Base-by-base conservation (phyloP, 805 yeast genomes). In the Candida namnaoensis region DNA sequence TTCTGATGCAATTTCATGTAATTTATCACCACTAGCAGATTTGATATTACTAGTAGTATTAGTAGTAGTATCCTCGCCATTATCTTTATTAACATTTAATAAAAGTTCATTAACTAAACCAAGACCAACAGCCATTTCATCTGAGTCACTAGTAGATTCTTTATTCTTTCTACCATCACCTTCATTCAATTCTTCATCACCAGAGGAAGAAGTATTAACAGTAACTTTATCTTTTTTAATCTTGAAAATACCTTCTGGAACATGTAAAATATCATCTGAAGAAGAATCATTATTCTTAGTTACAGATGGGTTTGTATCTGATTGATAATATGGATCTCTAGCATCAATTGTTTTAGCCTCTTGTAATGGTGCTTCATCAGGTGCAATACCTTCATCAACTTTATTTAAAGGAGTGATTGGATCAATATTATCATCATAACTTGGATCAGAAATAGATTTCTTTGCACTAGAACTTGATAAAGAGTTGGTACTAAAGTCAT, bases 111-210 rank as follows among this genome's bases (percentile, higher is more conserved):
- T 32, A 4, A 52, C 42, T 15, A 56, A 40, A n/a, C 60, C 60
- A 15, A 56, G 39, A 19, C 59, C 60, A 39, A 51, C 47, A 5
- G 48, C 54, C 47, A 53, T 35, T 28, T 51, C 52, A 41, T 51
- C 58, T n/a, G 55, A 48, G 32, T 55, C 57, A 41, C 55, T 50
- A 3, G 53, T 49, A 5, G 53, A 34, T 7, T 44, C 46, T 19
- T 45, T 45, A 5, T 47, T 53, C 11, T 50, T 47, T 14, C 44
- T 55, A 10, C 52, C 50, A 36, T 56, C 56, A 4, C 50, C 48
- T 30, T 40, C 39, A 19, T 19, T 19, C 19, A 19, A 19, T 19
- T 19, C 19, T 19, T 19, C 19, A 19, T 19, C 19, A 19, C 19
- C 3, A 19, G 19, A 19, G 19, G 19, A 19, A 5, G 19, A 19